A percentile compares a stretch with the other conserved stretches of the same genome.
These are phyloP conservation scores for Suillus lakei DNA, from an alignment of 768 basidiomycete genomes.

Conservation along the genomic window DNA sequence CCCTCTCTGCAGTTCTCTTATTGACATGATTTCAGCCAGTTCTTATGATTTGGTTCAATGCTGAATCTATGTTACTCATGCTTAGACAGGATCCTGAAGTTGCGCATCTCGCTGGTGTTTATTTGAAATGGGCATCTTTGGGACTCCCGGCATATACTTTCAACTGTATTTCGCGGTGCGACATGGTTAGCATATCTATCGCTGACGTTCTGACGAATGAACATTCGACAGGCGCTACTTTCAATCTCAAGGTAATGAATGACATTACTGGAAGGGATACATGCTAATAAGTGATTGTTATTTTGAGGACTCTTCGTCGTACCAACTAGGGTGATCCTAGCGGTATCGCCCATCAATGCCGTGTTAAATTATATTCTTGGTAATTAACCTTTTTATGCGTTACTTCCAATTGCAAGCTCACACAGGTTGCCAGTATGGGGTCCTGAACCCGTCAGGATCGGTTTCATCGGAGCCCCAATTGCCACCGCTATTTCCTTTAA, in stretches of 20 bases:
- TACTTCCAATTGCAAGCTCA: not conserved
- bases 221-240: constrained; percentile 48
- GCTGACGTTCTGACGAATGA: not conserved
- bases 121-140: constrained; percentile 73
- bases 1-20: not conserved
- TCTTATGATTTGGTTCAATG: constrained; percentile 77
- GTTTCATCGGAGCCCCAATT: constrained; percentile 91
- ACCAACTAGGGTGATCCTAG: constrained; percentile 81
- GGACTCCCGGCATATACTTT: constrained; percentile 78
- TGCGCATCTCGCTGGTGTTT: constrained; percentile 72
- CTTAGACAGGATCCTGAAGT: constrained; percentile 86
- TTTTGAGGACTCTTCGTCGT: constrained; percentile 74
- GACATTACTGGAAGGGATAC: not conserved
- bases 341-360: constrained; percentile 87
- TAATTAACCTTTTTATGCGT: constrained; percentile 31
- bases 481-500: constrained; percentile 91
- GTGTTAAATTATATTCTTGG: constrained; percentile 86
- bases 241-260: constrained; percentile 69
- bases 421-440: constrained; percentile 64
- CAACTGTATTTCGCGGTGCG: constrained; percentile 54
- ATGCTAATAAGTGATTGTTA: not conserved
- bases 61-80: constrained; percentile 75
- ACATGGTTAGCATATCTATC: not conserved
- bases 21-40: constrained; percentile 47
- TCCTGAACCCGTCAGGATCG: constrained; percentile 72